Evolutionary conservation across 2,329 filamentous ascomycete species (phyloP), one percentile per base, ranked within the genome.

Genomic region (Cladorrhinum sp.): DNA sequence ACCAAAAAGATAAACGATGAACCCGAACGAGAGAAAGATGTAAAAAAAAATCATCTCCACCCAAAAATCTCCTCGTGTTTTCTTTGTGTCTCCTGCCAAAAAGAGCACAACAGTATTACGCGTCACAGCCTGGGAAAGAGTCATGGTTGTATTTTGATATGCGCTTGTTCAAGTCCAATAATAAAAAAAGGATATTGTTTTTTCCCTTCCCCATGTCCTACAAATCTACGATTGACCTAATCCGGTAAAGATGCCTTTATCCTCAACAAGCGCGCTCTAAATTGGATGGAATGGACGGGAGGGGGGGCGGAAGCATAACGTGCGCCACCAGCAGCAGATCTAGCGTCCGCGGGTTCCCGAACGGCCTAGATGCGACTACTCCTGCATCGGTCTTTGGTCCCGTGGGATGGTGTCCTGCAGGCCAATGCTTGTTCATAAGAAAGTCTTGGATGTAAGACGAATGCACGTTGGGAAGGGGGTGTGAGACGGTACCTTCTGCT

Each of bases 401-500:
- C 52, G 52, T 24, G 36, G 36, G 36, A 41, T 41, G 36, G 36
- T 25, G 24, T n/a, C 45, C 22, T 50, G 45, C 22, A 22, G 9
- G 52, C 36, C 38, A n/a, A 55, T 55, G 52, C 52, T 55, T 55
- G 38, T 55, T 55, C 13, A 6, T 41, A 41, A n/a, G 4, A 3
- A 41, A n/a, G 10, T 41, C 36, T 41, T 41, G 36, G n/a, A 45
- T 18, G 41, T 45, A 22, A 45, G 41, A 45, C 20, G 41, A 13
- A 45, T 45, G 32, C 29, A 13, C 32, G 18, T 2, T n/a, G 23
- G 16, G 38, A 38, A 18, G 25, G 38, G 36, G 38, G 53, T 22
- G 53, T 20, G 38, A 23, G 53, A 48, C 38, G 53, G 53, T 49
- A 56, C 53, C 53, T 49, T 36, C 24, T 56, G 53, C 53, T 56